These are phyloP conservation scores for Pseudocercospora macadamiae DNA, from an alignment of 2,329 filamentous ascomycete species.

Conservation along the genomic window DNA sequence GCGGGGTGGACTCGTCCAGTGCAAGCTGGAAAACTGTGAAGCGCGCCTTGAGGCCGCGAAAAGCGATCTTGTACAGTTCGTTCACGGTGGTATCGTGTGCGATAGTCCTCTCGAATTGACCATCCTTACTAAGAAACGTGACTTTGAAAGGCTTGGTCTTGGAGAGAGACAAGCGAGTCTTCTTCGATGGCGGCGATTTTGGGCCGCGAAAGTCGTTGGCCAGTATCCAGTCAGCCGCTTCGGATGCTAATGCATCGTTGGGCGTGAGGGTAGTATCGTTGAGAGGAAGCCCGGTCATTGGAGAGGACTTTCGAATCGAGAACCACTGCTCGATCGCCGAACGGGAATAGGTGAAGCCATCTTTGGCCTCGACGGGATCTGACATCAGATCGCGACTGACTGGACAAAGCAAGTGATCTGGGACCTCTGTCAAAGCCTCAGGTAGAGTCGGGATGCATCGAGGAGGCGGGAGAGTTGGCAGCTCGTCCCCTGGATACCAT, in stretches of 20 bases:
- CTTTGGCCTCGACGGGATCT: conserved; percentile 40
- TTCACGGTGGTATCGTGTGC: conserved; percentile 11
- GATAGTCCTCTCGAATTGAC: conserved; percentile 19
- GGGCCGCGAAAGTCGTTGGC: conserved; percentile 10
- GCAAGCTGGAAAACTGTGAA: conserved; percentile 33
- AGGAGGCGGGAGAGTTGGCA: conserved; percentile 23
- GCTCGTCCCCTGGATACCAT: conserved; percentile 33
- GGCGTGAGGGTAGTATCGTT: conserved; percentile 26
- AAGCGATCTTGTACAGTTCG: conserved; percentile 35
- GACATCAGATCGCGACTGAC: conserved; percentile 40
- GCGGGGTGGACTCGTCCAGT: conserved; percentile 5
- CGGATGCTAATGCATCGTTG: conserved; percentile 28
- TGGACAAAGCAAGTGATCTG: conserved; percentile 36
- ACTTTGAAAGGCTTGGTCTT: conserved; percentile 6
- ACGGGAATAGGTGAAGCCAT: conserved; percentile 41
- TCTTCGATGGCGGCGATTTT: conserved; percentile 4
- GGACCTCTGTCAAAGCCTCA: conserved; percentile 23
- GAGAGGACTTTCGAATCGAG: conserved; percentile 35
- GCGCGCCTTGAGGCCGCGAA: conserved; percentile 34
- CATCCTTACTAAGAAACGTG: conserved; percentile 24
- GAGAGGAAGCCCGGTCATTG: conserved; percentile 37
- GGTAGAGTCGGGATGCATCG: conserved; percentile 24
- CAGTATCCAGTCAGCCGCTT: conserved; percentile 32
- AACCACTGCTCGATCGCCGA: conserved; percentile 42
- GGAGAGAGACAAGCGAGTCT: conserved; percentile 3